A percentile compares a stretch with the other conserved stretches of the same genome.
Evolutionary conservation across 225 moss, liverwort and hornwort species (phyloP).

Genomic region (Marchantia paleacea): DNA sequence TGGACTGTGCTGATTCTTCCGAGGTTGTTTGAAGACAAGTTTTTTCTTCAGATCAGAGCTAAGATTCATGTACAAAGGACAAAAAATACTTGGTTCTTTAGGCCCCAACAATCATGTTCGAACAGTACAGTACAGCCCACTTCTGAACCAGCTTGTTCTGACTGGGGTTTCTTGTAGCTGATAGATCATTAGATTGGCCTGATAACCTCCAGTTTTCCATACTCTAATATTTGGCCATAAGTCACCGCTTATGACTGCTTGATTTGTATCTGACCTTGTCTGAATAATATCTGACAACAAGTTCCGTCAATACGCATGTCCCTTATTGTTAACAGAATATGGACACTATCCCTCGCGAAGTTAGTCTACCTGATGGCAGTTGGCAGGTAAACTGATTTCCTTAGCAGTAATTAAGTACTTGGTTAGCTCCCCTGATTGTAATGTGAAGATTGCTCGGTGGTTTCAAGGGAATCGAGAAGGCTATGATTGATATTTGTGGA

Average conservation of each 20-base stretch:
- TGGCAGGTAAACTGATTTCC: conserved; percentile 18
- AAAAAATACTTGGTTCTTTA: not conserved
- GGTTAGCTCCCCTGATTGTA: no score
- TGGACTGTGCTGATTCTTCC: no score
- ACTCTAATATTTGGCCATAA: not conserved
- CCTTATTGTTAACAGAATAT: conserved; percentile 12
- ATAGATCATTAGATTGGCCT: not conserved
- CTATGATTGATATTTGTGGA: no score
- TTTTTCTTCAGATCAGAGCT: no score
- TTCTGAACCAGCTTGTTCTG: not conserved
- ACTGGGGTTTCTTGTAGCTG: not conserved
- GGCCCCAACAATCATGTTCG: not conserved
- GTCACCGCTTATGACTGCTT: no score
- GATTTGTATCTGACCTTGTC: not conserved
- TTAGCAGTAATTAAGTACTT: no score
- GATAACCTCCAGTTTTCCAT: not conserved
- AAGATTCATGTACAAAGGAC: no score
- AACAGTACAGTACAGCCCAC: not conserved
- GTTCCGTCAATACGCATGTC: not conserved
- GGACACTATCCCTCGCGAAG: conserved; percentile 24
- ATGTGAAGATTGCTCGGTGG: no score
- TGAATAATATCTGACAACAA: no score
- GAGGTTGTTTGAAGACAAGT: no score
- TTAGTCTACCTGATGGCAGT: conserved; percentile 26
- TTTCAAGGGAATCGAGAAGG: no score